Conservation (phyloP, 2,329 filamentous ascomycete species). For the Lasiodiplodia theobromae region DNA sequence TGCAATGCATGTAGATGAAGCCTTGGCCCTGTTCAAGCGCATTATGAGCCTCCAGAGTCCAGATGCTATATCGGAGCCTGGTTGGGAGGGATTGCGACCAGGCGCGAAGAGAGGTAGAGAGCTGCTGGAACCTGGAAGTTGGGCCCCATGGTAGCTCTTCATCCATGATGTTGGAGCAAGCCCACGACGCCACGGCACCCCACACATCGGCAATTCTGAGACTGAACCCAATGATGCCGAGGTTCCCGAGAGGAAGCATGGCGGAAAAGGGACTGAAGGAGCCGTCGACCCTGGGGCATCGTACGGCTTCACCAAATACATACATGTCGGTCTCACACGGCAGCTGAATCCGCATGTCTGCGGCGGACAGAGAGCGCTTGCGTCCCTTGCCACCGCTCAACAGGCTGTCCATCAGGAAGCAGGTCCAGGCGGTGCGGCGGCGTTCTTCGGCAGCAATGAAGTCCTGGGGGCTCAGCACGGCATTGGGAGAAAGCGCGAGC, state of each 20-base stretch:
- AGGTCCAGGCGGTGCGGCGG: slow-evolving; percentile 50
- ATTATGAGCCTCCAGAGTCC: slow-evolving; percentile 49
- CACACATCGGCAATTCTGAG: slow-evolving; percentile 50
- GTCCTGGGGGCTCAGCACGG: slow-evolving; percentile 45
- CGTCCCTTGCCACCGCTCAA: slow-evolving; percentile 50
- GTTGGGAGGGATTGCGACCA: slow-evolving; percentile 47
- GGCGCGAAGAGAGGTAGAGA: slow-evolving; percentile 43
- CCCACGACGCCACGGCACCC: slow-evolving; percentile 51
- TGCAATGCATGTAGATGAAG: slow-evolving; percentile 52
- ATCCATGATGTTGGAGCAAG: slow-evolving; percentile 47
- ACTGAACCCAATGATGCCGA: slow-evolving; percentile 49
- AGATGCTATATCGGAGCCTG: slow-evolving; percentile 47
- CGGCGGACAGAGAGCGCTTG: slow-evolving; percentile 44
- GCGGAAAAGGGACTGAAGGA: slow-evolving; percentile 41
- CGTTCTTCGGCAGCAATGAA: slow-evolving; percentile 52
- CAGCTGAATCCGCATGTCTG: slow-evolving; percentile 49
- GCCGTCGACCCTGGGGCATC: slow-evolving; percentile 45
- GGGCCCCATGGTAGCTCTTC: slow-evolving; percentile 47
- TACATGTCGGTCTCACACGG: slow-evolving; percentile 50
- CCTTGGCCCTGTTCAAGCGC: slow-evolving; percentile 52
- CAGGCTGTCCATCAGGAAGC: slow-evolving; percentile 52
- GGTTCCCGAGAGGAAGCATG: slow-evolving; percentile 40
- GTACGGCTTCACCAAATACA: slow-evolving; percentile 48
- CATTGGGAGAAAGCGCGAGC: slow-evolving; percentile 40
- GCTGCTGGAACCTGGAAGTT: slow-evolving; percentile 45